Evolutionary conservation across 306 rosid species (phyloP).

Genomic region (Acacia melanoxylon): DNA sequence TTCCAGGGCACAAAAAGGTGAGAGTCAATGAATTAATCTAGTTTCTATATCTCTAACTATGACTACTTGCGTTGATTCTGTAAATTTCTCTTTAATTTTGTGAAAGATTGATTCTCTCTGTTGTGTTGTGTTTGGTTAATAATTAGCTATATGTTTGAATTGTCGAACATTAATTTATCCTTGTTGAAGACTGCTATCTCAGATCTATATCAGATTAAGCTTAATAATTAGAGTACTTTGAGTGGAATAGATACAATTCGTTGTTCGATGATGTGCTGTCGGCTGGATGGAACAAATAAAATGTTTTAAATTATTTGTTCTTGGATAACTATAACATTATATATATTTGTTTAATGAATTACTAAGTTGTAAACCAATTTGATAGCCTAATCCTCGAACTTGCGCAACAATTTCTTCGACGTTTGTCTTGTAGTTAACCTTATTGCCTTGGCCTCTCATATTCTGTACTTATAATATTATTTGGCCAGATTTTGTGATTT

Average conservation of each 20-base stretch:
- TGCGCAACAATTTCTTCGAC: neutral
- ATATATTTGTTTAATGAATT: neutral
- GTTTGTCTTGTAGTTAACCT: neutral
- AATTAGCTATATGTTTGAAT: neutral
- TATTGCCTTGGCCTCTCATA: neutral
- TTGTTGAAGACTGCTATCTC: neutral
- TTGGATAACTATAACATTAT: neutral
- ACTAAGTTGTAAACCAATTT: neutral
- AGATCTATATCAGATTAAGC: neutral
- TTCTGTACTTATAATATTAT: neutral
- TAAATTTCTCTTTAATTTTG: neutral
- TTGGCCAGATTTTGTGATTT: neutral
- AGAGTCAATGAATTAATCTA: slow-evolving; percentile 28
- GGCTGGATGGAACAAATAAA: neutral
- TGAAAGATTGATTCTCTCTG: neutral
- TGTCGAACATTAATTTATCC: neutral
- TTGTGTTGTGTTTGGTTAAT: neutral
- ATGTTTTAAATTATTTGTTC: neutral
- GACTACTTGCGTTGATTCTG: slow-evolving; percentile 23
- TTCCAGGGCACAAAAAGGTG: slow-evolving; percentile 40
- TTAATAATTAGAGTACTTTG: neutral
- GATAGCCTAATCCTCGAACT: neutral
- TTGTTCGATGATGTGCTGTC: neutral
- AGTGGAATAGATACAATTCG: neutral
- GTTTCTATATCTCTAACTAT: slow-evolving; percentile 10